phyloP scores from a whole-genome alignment of 2,329 filamentous ascomycete species.

The Ophiostoma ips region DNA sequence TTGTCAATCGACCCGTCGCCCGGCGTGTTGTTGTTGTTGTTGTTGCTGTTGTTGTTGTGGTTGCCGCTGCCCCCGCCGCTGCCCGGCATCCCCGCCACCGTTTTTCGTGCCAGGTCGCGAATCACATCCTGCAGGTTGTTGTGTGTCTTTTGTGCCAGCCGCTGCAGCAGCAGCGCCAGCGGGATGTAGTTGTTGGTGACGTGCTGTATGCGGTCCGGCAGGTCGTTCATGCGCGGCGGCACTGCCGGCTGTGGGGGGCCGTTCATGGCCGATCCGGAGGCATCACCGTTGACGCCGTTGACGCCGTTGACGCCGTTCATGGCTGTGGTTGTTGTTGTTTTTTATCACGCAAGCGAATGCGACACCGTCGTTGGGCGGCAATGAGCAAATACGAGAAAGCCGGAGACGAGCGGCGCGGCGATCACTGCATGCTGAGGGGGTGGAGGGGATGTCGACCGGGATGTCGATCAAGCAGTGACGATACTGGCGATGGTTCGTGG shows the following conservation, averaged over 20 bases:
- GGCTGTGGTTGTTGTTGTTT: conserved; percentile 35
- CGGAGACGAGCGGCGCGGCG: too few species aligned
- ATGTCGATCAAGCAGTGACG: too few species aligned
- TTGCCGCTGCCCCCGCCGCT: conserved; percentile 29
- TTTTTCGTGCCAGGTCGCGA: conserved; percentile 53
- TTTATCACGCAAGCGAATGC: too few species aligned
- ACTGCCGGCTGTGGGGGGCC: too few species aligned
- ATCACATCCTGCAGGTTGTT: conserved; percentile 62
- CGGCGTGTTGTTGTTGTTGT: too few species aligned
- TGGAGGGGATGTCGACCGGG: neutral
- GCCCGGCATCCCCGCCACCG: conserved; percentile 31
- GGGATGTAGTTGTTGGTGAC: conserved; percentile 66
- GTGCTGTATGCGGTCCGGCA: conserved; percentile 51
- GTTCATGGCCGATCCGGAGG: conserved; percentile 27
- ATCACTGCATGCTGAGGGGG: neutral
- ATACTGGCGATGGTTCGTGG: too few species aligned
- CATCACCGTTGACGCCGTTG: neutral
- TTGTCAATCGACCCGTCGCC: conserved; percentile 53
- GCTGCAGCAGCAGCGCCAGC: conserved; percentile 58
- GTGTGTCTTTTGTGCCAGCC: conserved; percentile 72
- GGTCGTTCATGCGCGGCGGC: conserved; percentile 33
- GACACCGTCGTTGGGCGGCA: neutral
- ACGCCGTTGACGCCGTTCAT: conserved; percentile 5
- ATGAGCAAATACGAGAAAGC: too few species aligned
- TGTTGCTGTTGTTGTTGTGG: too few species aligned